A percentile compares a stretch with the other conserved stretches of the same genome.
Conservation (phyloP, 2,329 filamentous ascomycete species). For the Epichloe sylvatica region DNA sequence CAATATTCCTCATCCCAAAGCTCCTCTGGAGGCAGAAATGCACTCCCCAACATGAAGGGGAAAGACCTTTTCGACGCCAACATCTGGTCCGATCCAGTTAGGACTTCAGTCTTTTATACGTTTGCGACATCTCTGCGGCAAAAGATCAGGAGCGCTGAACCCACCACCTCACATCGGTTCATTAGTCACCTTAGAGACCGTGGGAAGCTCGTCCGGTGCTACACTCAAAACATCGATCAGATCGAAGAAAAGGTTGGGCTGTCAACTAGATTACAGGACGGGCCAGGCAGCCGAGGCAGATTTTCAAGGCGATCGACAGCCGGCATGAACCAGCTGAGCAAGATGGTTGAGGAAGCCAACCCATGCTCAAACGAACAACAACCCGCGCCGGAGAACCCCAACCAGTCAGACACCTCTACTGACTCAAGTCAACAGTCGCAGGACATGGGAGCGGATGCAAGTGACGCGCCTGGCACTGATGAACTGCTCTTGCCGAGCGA, state of each 20-base stretch:
- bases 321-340: slow-evolving; percentile 19
- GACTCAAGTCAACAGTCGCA: slow-evolving; percentile 6
- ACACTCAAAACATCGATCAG: slow-evolving; percentile 64
- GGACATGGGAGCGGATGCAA: slow-evolving; percentile 6
- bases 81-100: slow-evolving; percentile 53
- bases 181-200: slow-evolving; percentile 52
- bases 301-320: slow-evolving; percentile 38
- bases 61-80: slow-evolving; percentile 58
- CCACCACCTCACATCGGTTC: slow-evolving; percentile 54
- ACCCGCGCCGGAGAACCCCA: slow-evolving; percentile 7
- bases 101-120: slow-evolving; percentile 58
- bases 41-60: slow-evolving; percentile 51
- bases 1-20: slow-evolving; percentile 25
- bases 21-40: slow-evolving; percentile 19
- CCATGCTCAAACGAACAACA: slow-evolving; percentile 5
- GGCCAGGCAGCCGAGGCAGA: slow-evolving; percentile 46
- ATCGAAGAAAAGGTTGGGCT: slow-evolving; percentile 58
- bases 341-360: slow-evolving; percentile 24
- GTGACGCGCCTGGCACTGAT: neutral
- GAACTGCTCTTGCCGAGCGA: slow-evolving; percentile 11
- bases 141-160: slow-evolving; percentile 47
- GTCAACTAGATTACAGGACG: slow-evolving; percentile 45
- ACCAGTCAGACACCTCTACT: neutral
- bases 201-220: slow-evolving; percentile 55
- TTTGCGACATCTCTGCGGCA: slow-evolving; percentile 56